Evolutionary conservation across 257 asterid genomes (phyloP).

Genomic region (Solanum ossicruentum): DNA sequence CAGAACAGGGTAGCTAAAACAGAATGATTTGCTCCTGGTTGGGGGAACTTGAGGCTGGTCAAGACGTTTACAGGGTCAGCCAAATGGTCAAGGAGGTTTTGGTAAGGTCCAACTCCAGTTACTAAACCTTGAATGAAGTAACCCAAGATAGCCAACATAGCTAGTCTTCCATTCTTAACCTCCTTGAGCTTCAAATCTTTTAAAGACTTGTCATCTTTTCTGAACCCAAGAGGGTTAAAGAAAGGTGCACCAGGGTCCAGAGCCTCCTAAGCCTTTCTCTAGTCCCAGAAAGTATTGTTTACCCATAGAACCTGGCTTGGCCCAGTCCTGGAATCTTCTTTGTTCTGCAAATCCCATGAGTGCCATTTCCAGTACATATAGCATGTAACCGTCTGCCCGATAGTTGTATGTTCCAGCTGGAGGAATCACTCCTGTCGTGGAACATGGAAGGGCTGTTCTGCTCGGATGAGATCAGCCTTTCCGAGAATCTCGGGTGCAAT

Average conservation of each 20-base stretch:
- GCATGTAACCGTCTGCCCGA: constrained; percentile 80
- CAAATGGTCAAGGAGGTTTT: constrained; percentile 78
- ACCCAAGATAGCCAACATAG: constrained; percentile 86
- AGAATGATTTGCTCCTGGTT: constrained; percentile 14
- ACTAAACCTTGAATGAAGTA: constrained; percentile 75
- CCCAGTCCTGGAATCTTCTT: constrained; percentile 82
- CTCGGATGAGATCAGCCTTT: constrained; percentile 56
- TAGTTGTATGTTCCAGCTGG: constrained; percentile 87
- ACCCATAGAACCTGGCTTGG: constrained; percentile 80
- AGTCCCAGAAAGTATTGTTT: constrained; percentile 80
- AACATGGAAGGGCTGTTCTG: constrained; percentile 97
- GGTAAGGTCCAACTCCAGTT: constrained; percentile 85
- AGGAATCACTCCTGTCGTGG: constrained; percentile 80
- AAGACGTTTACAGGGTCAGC: constrained; percentile 72
- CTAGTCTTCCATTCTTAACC: constrained; percentile 86
- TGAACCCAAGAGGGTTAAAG: constrained; percentile 2
- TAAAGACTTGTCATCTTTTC: neutral
- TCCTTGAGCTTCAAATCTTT: constrained; percentile 60
- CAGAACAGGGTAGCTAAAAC: neutral
- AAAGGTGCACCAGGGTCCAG: constrained; percentile 27
- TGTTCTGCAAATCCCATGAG: constrained; percentile 94
- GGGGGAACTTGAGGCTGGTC: constrained; percentile 85
- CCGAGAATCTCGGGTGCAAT: constrained; percentile 88
- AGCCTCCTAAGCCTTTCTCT: constrained; percentile 64
- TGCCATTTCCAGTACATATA: constrained; percentile 78